Conservation (phyloP, 2,329 filamentous ascomycete species). For the Talaromyces sp. region DNA sequence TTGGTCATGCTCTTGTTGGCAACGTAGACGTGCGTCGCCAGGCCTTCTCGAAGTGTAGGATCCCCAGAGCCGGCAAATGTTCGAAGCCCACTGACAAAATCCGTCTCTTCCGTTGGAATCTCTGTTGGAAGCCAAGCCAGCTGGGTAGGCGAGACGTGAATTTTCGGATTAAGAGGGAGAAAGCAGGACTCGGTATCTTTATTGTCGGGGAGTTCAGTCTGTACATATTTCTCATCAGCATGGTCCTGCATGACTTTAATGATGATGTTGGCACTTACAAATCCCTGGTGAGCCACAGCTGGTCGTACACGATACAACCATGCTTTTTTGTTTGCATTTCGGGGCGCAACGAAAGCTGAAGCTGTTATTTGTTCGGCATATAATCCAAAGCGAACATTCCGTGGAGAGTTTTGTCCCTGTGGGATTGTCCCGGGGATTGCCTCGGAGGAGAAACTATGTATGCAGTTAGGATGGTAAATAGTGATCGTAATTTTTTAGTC, state of each 20-base stretch:
- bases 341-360: slow-evolving; percentile 55
- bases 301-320: slow-evolving; percentile 56
- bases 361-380: slow-evolving; percentile 49
- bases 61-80: slow-evolving; percentile 54
- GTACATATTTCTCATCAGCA: slow-evolving; percentile 10
- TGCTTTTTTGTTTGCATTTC: slow-evolving; percentile 53
- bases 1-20: slow-evolving; percentile 53
- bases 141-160: slow-evolving; percentile 53
- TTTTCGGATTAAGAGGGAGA: slow-evolving; percentile 44
- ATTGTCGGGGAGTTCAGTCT: slow-evolving; percentile 45
- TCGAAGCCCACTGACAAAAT: slow-evolving; percentile 52
- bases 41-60: slow-evolving; percentile 51
- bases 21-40: slow-evolving; percentile 53
- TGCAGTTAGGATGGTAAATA: slow-evolving; percentile 5
- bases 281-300: slow-evolving; percentile 52
- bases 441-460: slow-evolving; percentile 29
- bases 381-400: slow-evolving; percentile 31
- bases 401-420: slow-evolving; percentile 33
- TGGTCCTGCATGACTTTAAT: not conserved
- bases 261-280: slow-evolving; percentile 25
- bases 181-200: slow-evolving; percentile 29
- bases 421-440: slow-evolving; percentile 35
- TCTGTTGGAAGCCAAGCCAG: slow-evolving; percentile 56
- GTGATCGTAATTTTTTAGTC: not conserved
- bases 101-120: slow-evolving; percentile 46